Conservation (phyloP, 2,329 filamentous ascomycete species). For the Akanthomyces lecanii region DNA sequence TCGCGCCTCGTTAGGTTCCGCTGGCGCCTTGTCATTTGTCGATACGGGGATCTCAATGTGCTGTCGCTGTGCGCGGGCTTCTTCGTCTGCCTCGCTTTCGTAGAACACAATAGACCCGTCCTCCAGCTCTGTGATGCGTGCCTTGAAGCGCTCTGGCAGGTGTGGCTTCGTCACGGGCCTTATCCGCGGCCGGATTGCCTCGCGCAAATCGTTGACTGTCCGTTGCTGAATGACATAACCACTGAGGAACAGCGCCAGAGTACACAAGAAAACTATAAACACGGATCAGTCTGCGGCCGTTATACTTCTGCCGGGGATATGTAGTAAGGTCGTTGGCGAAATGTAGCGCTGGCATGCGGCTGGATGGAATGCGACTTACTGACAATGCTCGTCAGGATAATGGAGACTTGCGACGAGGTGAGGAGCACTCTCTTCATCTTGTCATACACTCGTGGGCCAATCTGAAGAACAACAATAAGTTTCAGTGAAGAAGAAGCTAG, state of each 20-base stretch:
- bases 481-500: neutral
- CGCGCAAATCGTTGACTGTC: conserved; percentile 72
- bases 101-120: conserved; percentile 43
- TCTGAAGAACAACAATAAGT: neutral
- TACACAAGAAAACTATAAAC: conserved; percentile 67
- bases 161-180: conserved; percentile 45
- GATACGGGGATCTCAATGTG: conserved; percentile 26
- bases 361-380: conserved; percentile 43
- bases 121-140: conserved; percentile 41
- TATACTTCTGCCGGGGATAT: neutral
- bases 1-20: conserved; percentile 9
- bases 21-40: conserved; percentile 29
- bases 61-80: conserved; percentile 19
- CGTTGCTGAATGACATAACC: conserved; percentile 86
- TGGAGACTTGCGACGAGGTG: conserved; percentile 65
- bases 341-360: neutral
- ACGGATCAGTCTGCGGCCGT: neutral
- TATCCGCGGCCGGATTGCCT: conserved; percentile 57
- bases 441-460: neutral
- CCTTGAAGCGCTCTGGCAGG: conserved; percentile 47
- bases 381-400: conserved; percentile 59
- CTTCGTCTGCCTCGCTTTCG: conserved; percentile 32
- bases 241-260: conserved; percentile 76
- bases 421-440: conserved; percentile 50
- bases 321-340: neutral